Evolutionary conservation across 352 stramenopile genomes (phyloP).

Genomic region (Globisporangium mamillatum): DNA sequence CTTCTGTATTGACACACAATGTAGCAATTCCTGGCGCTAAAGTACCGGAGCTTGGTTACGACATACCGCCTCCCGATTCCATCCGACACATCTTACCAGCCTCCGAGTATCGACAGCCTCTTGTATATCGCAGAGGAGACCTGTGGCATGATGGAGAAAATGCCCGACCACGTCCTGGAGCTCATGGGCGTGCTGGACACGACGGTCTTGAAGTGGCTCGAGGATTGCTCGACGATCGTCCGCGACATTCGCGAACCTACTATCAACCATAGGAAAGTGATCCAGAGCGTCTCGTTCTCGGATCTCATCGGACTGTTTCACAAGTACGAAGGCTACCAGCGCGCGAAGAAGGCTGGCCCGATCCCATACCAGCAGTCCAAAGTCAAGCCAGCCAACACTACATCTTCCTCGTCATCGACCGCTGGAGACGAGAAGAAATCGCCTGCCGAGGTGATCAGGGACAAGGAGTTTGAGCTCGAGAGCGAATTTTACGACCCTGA

Average conservation of each 20-base stretch:
- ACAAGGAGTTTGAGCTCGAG: constrained; percentile 67
- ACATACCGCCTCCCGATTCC: constrained; percentile 52
- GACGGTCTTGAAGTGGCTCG: constrained; percentile 64
- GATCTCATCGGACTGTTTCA: constrained; percentile 64
- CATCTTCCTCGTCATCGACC: constrained; percentile 8
- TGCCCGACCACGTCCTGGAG: constrained; percentile 59
- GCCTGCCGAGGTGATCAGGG: constrained; percentile 38
- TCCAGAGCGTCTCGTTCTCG: constrained; percentile 54
- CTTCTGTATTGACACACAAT: background rate
- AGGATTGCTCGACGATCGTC: constrained; percentile 66
- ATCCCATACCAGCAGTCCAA: constrained; percentile 58
- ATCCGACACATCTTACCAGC: constrained; percentile 74
- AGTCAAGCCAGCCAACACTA: constrained; percentile 20
- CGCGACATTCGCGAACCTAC: constrained; percentile 77
- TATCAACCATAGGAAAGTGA: constrained; percentile 60
- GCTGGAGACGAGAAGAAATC: constrained; percentile 13
- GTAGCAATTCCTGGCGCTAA: constrained; percentile 56
- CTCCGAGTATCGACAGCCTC: constrained; percentile 71
- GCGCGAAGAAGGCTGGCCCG: constrained; percentile 46
- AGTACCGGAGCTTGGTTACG: constrained; percentile 43
- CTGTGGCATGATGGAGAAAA: constrained; percentile 67
- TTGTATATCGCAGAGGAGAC: constrained; percentile 67
- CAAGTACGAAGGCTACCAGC: constrained; percentile 63
- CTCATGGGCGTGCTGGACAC: constrained; percentile 61
- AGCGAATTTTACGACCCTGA: constrained; percentile 56